Evolutionary conservation across 768 basidiomycete genomes (phyloP).

Genomic region (Suillus cothurnatus): DNA sequence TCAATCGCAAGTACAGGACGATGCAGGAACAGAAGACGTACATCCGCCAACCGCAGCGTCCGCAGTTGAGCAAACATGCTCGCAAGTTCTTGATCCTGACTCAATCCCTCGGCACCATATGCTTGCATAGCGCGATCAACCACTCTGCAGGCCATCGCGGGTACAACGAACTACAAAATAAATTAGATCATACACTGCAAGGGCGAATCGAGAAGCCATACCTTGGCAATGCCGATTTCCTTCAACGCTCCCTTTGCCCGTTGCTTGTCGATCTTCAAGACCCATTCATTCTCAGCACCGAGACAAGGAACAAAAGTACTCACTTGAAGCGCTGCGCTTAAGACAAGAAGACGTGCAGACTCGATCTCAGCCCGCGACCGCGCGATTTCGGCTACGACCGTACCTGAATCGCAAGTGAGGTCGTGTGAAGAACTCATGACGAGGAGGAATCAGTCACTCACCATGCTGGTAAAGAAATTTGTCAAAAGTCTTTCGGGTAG

Average conservation of each 20-base stretch:
- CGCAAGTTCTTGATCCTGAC: constrained; percentile 86
- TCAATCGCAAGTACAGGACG: constrained; percentile 11
- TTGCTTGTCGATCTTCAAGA: constrained; percentile 77
- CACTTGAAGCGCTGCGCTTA: constrained; percentile 88
- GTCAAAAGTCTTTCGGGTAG: constrained; percentile 89
- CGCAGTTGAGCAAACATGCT: constrained; percentile 75
- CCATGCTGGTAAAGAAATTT: constrained; percentile 92
- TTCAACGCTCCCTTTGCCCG: constrained; percentile 94
- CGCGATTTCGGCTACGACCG: constrained; percentile 89
- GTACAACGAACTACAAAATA: constrained; percentile 81
- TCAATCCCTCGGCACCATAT: constrained; percentile 95
- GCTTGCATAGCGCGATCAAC: constrained; percentile 96
- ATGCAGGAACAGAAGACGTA: constrained; percentile 37
- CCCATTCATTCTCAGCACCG: neutral
- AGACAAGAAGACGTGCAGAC: constrained; percentile 79
- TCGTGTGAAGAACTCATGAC: neutral
- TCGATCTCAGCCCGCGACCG: constrained; percentile 94
- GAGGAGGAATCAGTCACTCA: constrained; percentile 30
- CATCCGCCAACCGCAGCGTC: constrained; percentile 87
- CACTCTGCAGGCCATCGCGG: constrained; percentile 83
- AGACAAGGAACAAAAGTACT: constrained; percentile 12
- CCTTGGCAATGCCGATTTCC: constrained; percentile 98
- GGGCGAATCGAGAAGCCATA: constrained; percentile 30
- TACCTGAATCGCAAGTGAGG: constrained; percentile 48
- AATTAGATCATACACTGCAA: neutral